Evolutionary conservation across 2,329 filamentous ascomycete species (phyloP).

Genomic region (Colletotrichum tropicale): DNA sequence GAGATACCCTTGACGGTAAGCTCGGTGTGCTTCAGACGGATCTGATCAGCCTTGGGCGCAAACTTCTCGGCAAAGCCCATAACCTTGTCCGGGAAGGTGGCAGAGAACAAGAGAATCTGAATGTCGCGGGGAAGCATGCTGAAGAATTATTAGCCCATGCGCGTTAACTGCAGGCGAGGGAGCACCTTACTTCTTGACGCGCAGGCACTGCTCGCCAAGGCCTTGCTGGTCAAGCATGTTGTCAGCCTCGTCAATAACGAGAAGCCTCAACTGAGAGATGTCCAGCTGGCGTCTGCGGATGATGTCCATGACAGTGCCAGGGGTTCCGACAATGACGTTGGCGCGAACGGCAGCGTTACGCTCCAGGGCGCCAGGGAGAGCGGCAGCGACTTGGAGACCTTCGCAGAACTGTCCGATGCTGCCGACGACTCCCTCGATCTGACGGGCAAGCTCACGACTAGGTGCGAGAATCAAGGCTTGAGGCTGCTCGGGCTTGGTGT

Average conservation of each 20-base stretch:
- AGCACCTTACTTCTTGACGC: conserved; percentile 76
- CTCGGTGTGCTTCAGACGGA: conserved; percentile 88
- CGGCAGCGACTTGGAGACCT: conserved; percentile 77
- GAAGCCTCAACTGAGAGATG: conserved; percentile 72
- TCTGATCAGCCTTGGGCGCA: conserved; percentile 82
- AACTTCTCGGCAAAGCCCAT: conserved; percentile 83
- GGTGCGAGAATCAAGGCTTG: conserved; percentile 91
- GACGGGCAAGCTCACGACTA: conserved; percentile 90
- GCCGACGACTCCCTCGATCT: conserved; percentile 86
- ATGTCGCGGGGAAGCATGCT: conserved; percentile 75
- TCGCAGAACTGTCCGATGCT: conserved; percentile 85
- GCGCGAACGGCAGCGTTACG: conserved; percentile 73
- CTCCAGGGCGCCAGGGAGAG: conserved; percentile 78
- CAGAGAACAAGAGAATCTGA: conserved; percentile 96
- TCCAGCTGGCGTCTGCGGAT: conserved; percentile 80
- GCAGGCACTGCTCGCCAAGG: conserved; percentile 90
- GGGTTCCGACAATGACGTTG: conserved; percentile 89
- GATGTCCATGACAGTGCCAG: conserved; percentile 89
- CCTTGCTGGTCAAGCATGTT: conserved; percentile 98
- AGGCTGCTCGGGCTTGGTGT: conserved; percentile 68
- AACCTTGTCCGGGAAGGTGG: conserved; percentile 88
- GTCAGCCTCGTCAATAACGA: conserved; percentile 96
- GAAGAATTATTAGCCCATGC: conserved; percentile 32
- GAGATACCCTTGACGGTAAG: conserved; percentile 97
- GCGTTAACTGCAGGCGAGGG: not conserved